Base-by-base conservation (phyloP, 345 rosid genomes). In the Abelmoschus esculentus region DNA sequence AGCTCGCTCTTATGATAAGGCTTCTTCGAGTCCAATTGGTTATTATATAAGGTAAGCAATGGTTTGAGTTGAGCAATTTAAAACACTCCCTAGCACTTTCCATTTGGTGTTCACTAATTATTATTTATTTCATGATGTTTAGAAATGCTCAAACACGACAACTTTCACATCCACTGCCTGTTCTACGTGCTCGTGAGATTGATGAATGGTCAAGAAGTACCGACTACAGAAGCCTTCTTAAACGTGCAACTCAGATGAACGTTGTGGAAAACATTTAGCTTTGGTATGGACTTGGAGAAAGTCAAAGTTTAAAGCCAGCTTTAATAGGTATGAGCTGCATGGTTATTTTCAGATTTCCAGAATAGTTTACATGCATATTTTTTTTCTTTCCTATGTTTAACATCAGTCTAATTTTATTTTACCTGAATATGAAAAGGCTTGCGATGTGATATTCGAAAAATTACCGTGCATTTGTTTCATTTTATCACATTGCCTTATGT, bases 71-170 rank as follows among this genome's bases (percentile, higher is more conserved):
- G 52, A 73, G 63, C 36, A 40, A 61, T 38, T 9, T 15, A 42
- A 19, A 42, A 22, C 3, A 61, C 32, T 13, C 17, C 17, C 14
- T 67, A 34, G 65, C 31, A 19, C 17, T 66, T 75, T 74, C 55
- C 62, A 50, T 70, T 65, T 36, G 13, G 26, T 66, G 70, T 61
- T 66, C 59, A 67, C 76, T 84, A 68, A 81, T 71, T 62, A 19
- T 72, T 84, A 68, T 80, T 71, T 62, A 19, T 72, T 36, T 61
- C 3, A 5, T 68, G 38, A 40, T 78, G 26, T 81, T 69, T 81
- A 93, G 98, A 85, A 91, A 93, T 76, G 96, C 97, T 79, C 98
- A 91, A 87, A 93, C 91, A 4, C 86, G 93, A 74, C 93, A 91
- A 78, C 83, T 93, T 52, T 93, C 96, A 31, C 98, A 91, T 75